Evolutionary conservation across 805 yeast species (phyloP).

Genomic region (Sungouiozyma intestinalis): DNA sequence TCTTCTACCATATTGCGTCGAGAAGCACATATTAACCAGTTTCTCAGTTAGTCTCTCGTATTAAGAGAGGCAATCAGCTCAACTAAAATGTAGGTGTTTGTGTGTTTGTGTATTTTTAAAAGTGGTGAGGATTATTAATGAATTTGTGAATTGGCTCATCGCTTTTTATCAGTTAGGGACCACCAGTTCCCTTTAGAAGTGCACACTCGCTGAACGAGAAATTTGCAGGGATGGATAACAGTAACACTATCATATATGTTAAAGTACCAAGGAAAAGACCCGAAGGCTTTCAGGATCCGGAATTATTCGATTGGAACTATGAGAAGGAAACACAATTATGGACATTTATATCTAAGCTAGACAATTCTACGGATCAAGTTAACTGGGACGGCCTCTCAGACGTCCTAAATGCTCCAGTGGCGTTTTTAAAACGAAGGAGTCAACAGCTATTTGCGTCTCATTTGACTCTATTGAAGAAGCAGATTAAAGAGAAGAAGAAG

Average conservation of each 20-base stretch:
- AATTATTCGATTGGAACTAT: conserved; percentile 24
- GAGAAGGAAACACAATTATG: conserved; percentile 27
- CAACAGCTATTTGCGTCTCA: conserved; percentile 22
- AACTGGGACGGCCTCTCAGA: conserved; percentile 27
- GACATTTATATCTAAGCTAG: conserved; percentile 18
- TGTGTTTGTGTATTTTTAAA: neutral
- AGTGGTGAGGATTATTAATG: neutral
- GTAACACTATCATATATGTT: conserved; percentile 33
- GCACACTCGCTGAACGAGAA: no score
- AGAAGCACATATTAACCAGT: neutral
- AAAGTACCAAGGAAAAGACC: conserved; percentile 35
- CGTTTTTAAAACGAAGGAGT: conserved; percentile 22
- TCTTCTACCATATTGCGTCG: neutral
- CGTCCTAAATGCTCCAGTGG: conserved; percentile 28
- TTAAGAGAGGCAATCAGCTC: no score
- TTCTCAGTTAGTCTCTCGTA: neutral
- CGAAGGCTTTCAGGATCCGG: conserved; percentile 33
- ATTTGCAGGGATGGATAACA: conserved; percentile 25
- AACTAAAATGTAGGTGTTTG: no score
- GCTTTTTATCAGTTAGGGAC: neutral
- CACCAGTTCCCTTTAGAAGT: no score
- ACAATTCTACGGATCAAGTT: conserved; percentile 14
- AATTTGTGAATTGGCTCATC: neutral
- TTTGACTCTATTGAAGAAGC: conserved; percentile 17
- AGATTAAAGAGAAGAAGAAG: conserved; percentile 11